Base-by-base conservation (phyloP, 2,329 filamentous ascomycete genomes). In the Xylaria hypoxylon region DNA sequence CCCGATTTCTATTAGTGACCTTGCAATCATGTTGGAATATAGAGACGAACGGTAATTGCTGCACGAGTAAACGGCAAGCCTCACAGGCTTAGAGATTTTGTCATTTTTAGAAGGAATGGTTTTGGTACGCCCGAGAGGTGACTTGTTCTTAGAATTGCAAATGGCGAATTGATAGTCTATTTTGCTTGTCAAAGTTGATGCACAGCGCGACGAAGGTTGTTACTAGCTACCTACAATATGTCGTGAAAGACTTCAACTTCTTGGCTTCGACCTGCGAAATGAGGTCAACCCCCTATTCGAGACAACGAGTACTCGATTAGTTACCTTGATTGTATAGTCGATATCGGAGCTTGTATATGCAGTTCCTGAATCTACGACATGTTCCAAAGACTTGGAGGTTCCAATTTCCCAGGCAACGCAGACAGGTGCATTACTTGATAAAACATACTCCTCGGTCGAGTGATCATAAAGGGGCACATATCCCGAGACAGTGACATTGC, bases 291-390 rank as follows among this genome's bases (percentile, higher is more conserved):
- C 13, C 26, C 2, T 19, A n/a, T 40, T 3, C 17, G 6, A 31
- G 6, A 24, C 7, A 38, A 24, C 10, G 28, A 26, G 15, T 19
- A 19, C 15, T 58, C 22, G 1, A n/a, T 44, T 63, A 62, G 65
- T 61, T 73, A 87, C 87, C 82, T 92, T 92, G 70, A 92, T 82
- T 0, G 90, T 93, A 74, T 89, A 93, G 74, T 93, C 91, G 47
- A 93, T 85, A 73, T 93, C 91, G 0, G 87, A 90, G 56, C 85
- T 90, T 0, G 91, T 93, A 74, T 88, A 92, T 0, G 84, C 89
- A 22, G 79, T 86, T 3, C 90, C 91, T 1, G 80, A 81, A 63
- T 85, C 82, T 1, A 86, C 85, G 5, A 87, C 78, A 4, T 70
- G 60, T 1, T 73, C 66, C n/a, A 77, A 62, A n/a, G 80, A 77